Evolutionary conservation across 1,284 basidiomycete species (phyloP).

Genomic region (Gastroboletus turbinatus): DNA sequence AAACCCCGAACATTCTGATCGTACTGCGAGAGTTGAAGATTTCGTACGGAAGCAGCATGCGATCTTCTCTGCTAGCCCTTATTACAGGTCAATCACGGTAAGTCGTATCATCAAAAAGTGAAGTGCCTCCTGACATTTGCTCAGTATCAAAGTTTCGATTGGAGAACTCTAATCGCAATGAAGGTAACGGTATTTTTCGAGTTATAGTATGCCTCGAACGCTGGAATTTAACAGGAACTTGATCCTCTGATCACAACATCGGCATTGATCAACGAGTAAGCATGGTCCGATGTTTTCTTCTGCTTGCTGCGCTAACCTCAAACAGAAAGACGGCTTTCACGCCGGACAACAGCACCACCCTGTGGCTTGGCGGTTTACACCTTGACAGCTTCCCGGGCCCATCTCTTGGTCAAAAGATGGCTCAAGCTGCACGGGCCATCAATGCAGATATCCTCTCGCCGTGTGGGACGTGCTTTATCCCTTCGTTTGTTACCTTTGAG

Average conservation of each 20-base stretch:
- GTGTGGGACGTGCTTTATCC: slow-evolving; percentile 41
- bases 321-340: slow-evolving; percentile 44
- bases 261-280: slow-evolving; percentile 63
- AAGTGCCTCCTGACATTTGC: not conserved
- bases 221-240: slow-evolving; percentile 34
- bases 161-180: slow-evolving; percentile 70
- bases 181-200: slow-evolving; percentile 42
- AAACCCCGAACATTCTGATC: slow-evolving; percentile 53
- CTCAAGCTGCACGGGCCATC: slow-evolving; percentile 67
- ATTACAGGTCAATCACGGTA: slow-evolving; percentile 61
- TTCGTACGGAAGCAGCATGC: slow-evolving; percentile 67
- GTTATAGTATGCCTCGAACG: not conserved
- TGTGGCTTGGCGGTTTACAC: slow-evolving; percentile 64
- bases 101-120: slow-evolving; percentile 19
- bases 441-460: slow-evolving; percentile 71
- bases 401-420: slow-evolving; percentile 52
- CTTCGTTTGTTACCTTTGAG: slow-evolving; percentile 28
- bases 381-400: slow-evolving; percentile 58
- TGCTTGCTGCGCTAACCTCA: slow-evolving; percentile 9
- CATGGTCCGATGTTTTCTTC: slow-evolving; percentile 3
- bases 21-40: slow-evolving; percentile 59
- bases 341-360: slow-evolving; percentile 42
- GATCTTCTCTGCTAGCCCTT: slow-evolving; percentile 55
- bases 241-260: slow-evolving; percentile 54
- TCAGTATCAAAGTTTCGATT: slow-evolving; percentile 77